Conservation (phyloP, 1,139 yeast genomes). For the Geotrichum restrictum region DNA sequence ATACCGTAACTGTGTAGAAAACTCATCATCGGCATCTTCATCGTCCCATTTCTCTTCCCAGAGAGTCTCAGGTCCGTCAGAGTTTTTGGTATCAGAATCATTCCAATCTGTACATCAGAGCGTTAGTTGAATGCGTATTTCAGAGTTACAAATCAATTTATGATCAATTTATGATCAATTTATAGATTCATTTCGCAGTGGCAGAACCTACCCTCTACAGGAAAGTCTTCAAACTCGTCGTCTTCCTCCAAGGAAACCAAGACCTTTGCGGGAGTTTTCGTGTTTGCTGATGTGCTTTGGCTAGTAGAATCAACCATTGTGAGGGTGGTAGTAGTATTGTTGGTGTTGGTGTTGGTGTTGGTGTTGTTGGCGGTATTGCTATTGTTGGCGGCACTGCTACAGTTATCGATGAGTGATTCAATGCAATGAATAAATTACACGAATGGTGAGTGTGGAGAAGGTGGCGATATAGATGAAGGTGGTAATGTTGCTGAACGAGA, state of each 20-base stretch:
- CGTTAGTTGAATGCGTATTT: no score
- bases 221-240: conserved; percentile 93
- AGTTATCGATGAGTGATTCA: neutral
- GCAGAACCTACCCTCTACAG: conserved; percentile 58
- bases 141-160: no score
- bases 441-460: neutral
- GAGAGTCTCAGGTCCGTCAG: conserved; percentile 48
- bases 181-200: neutral
- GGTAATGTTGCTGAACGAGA: no score
- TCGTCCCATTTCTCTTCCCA: conserved; percentile 99
- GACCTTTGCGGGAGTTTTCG: conserved; percentile 29
- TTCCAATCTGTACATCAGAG: conserved; percentile 51
- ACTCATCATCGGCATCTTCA: conserved; percentile 80
- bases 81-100: conserved; percentile 43
- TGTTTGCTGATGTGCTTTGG: neutral
- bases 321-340: neutral
- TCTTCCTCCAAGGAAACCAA: conserved; percentile 75
- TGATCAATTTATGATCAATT: no score
- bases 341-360: neutral
- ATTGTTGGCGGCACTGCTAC: neutral
- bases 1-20: conserved; percentile 63
- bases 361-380: neutral
- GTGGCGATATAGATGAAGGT: neutral
- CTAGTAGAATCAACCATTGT: conserved; percentile 14
- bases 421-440: no score